Base-by-base conservation (phyloP, 2,329 filamentous ascomycete genomes). In the Colletotrichum phormii region DNA sequence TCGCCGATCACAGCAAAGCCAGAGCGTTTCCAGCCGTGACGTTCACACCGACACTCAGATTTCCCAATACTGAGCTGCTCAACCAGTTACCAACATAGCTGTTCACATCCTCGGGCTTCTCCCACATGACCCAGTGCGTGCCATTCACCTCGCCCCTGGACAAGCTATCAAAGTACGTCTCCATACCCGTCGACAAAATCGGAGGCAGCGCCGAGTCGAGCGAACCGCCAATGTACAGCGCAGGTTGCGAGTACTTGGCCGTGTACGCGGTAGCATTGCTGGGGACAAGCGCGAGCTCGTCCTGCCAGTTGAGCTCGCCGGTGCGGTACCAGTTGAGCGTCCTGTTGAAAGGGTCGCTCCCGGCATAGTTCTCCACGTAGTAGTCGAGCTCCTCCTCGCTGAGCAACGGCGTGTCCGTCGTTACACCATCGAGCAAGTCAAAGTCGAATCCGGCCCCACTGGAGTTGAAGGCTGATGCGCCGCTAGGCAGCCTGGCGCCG, bases 251-350 rank as follows among this genome's bases (percentile, higher is more conserved):
- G 70, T 91, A 86, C 67, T 81, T 85, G 11, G 67, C 75, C n/a
- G 76, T 60, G 6, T 51, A 74, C 90, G 90, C 53, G 7, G 42
- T 49, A 90, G 88, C 65, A 89, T 85, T 79, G 86, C 31, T 73
- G 0, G 66, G 55, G 26, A 73, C 26, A 4, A 94, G 84, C 42
- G 85, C 80, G 57, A 81, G 75, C 78, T 98, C 97, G 75, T 98
- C 94, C 59, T 94, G 88, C 79, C 87, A 93, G 82, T 97, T 98
- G 72, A 92, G 82, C 80, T 89, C 85, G 12, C 89, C 86, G 2
- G 89, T 93, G 57, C 95, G 91, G 84, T 98, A 99, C 94, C 95
- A 98, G 83, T 95, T 97, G 70, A 95, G 85, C 15, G 95, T 94
- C 0, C 94, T 94, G 75, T 92, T 90, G 75, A 98, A 83, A 53